A percentile compares a stretch with the other conserved stretches of the same genome.
Evolutionary conservation across 2,329 filamentous ascomycete genomes (phyloP).

Genomic region (Fusarium nelsonii): DNA sequence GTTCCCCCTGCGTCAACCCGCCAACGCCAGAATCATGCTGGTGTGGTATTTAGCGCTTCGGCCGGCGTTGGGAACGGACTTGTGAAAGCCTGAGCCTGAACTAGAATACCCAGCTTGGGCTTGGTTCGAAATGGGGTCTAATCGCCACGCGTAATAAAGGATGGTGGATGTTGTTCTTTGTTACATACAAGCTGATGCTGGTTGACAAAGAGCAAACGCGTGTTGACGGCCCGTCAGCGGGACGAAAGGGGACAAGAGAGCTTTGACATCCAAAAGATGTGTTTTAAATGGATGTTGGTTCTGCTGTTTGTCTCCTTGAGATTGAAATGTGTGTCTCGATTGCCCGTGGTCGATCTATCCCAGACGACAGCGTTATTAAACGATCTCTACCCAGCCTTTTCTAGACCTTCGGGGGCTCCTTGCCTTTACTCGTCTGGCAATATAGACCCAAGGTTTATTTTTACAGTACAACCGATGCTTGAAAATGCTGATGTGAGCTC

Average conservation of each 20-base stretch:
- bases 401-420: not conserved
- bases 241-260: constrained; percentile 24
- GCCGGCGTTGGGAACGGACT: constrained; percentile 24
- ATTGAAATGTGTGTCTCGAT: not conserved
- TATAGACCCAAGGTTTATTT: not conserved
- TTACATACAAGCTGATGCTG: not conserved
- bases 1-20: constrained; percentile 47
- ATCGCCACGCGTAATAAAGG: constrained; percentile 6
- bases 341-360: not conserved
- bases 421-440: constrained; percentile 14
- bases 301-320: not conserved
- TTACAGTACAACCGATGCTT: not conserved
- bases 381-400: not conserved
- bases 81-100: constrained; percentile 5
- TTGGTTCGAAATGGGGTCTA: constrained; percentile 10
- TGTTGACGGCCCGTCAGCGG: constrained; percentile 25
- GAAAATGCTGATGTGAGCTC: constrained; percentile 5
- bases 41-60: constrained; percentile 34
- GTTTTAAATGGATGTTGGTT: not conserved
- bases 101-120: constrained; percentile 9
- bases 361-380: not conserved
- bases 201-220: constrained; percentile 25
- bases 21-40: constrained; percentile 39
- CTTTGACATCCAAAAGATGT: constrained; percentile 16
- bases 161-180: constrained; percentile 7